Evolutionary conservation across 345 rosid species (phyloP).

Genomic region (Erucastrum elatum): DNA sequence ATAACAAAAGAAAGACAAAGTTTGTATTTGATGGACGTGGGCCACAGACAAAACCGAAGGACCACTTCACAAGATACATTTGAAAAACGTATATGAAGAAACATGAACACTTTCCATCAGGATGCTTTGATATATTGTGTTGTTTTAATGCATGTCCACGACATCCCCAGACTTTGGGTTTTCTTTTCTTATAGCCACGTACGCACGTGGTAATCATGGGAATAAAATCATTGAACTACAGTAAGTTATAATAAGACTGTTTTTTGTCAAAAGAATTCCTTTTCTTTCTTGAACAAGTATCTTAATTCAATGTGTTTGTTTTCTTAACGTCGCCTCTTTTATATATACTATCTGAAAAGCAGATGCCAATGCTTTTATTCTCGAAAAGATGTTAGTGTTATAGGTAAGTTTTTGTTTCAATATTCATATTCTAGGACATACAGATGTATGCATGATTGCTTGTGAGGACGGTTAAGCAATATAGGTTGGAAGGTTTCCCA

Average conservation of each 20-base stretch:
- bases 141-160: slow-evolving; percentile 23
- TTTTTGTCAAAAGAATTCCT: too few species aligned
- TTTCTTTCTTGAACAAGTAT: too few species aligned
- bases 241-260: neutral
- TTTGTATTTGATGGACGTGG: slow-evolving; percentile 25
- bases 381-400: neutral
- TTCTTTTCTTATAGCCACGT: neutral
- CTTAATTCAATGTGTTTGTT: too few species aligned
- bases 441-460: neutral
- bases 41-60: slow-evolving; percentile 32
- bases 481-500: neutral
- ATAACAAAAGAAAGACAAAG: slow-evolving; percentile 31
- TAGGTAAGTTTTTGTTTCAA: neutral
- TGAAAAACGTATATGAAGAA: neutral
- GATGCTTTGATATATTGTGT: slow-evolving; percentile 11
- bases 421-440: neutral
- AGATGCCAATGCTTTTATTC: neutral
- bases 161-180: slow-evolving; percentile 8
- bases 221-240: neutral
- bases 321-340: too few species aligned
- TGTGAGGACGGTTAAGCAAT: neutral
- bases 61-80: slow-evolving; percentile 32
- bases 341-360: too few species aligned
- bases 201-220: slow-evolving; percentile 11
- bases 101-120: slow-evolving; percentile 15